A percentile compares a stretch with the other conserved stretches of the same genome.
phyloP scores from a whole-genome alignment of 2,329 filamentous ascomycete genomes.

The Neoarthrinium moseri region DNA sequence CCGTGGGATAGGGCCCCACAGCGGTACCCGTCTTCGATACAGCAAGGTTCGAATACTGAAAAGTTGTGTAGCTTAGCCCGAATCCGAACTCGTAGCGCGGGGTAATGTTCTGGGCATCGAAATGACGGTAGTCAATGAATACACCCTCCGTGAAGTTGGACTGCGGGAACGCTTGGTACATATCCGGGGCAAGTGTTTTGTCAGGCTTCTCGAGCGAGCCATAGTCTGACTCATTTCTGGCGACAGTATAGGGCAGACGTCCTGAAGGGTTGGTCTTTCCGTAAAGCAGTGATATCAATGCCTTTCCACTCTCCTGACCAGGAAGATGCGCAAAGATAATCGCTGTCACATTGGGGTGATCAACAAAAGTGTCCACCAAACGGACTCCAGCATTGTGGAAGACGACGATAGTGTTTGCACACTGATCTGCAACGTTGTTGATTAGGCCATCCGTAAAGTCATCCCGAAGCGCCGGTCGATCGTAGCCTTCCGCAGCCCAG shows the following conservation, averaged over 20 bases:
- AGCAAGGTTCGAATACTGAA: conserved; percentile 48
- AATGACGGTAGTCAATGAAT: conserved; percentile 32
- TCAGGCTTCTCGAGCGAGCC: conserved; percentile 29
- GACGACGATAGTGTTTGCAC: conserved; percentile 47
- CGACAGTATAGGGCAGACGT: conserved; percentile 43
- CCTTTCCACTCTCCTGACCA: conserved; percentile 46
- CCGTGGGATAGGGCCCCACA: conserved; percentile 14
- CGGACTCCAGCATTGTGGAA: conserved; percentile 51
- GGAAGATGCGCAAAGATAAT: conserved; percentile 49
- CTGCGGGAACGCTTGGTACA: conserved; percentile 37
- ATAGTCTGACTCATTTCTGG: conserved; percentile 40
- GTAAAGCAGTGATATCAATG: conserved; percentile 40
- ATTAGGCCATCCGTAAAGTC: conserved; percentile 49
- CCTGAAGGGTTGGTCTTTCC: conserved; percentile 40
- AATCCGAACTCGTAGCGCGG: conserved; percentile 32
- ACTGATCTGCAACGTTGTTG: conserved; percentile 41
- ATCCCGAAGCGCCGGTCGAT: conserved; percentile 54
- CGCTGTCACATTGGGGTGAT: conserved; percentile 48
- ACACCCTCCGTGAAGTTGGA: conserved; percentile 28
- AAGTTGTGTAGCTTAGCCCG: conserved; percentile 49
- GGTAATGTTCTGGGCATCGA: conserved; percentile 26
- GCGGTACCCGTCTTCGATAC: conserved; percentile 29
- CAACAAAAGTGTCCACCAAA: conserved; percentile 45
- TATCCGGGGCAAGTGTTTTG: conserved; percentile 43
- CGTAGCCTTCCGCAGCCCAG: conserved; percentile 63